Evolutionary conservation across 495 filamentous ascomycete genomes (phyloP).

Genomic region (Xylaria bambusicola): DNA sequence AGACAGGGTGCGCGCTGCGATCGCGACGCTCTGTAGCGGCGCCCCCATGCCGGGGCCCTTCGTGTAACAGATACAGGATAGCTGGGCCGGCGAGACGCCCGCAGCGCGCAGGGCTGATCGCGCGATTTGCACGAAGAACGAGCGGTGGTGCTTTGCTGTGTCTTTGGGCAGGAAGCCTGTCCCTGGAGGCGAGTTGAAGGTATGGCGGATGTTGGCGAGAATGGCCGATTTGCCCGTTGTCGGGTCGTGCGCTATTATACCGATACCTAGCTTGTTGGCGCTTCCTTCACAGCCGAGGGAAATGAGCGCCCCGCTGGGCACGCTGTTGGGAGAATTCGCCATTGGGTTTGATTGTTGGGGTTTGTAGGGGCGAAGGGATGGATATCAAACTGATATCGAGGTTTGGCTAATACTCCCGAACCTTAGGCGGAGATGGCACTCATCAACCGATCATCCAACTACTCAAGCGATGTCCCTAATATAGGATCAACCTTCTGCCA

Average conservation of each 20-base stretch:
- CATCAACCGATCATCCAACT: no score
- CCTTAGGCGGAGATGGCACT: no score
- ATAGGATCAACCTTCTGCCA: no score
- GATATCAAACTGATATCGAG: no score
- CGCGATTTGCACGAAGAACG: conserved; percentile 78
- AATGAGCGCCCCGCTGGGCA: conserved; percentile 49
- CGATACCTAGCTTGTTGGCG: conserved; percentile 96
- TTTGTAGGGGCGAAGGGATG: neutral
- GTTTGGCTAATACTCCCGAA: no score
- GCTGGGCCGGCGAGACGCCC: conserved; percentile 55
- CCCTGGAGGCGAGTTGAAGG: conserved; percentile 86
- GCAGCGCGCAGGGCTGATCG: conserved; percentile 75
- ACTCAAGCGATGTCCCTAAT: no score
- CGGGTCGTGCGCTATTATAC: conserved; percentile 81
- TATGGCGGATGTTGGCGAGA: conserved; percentile 93
- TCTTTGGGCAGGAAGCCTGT: conserved; percentile 96
- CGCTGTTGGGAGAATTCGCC: conserved; percentile 4
- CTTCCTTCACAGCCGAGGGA: conserved; percentile 94
- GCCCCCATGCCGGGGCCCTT: conserved; percentile 96
- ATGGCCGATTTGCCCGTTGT: conserved; percentile 63
- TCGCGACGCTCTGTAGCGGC: conserved; percentile 83
- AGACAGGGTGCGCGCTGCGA: conserved; percentile 79
- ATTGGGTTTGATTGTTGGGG: neutral
- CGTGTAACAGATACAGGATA: conserved; percentile 94
- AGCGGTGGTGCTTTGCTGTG: conserved; percentile 86